Percentiles rank a stretch among this genome's conserved stretches.
Evolutionary conservation across 345 rosid genomes (phyloP).

Genomic region (Iberis pinnata): DNA sequence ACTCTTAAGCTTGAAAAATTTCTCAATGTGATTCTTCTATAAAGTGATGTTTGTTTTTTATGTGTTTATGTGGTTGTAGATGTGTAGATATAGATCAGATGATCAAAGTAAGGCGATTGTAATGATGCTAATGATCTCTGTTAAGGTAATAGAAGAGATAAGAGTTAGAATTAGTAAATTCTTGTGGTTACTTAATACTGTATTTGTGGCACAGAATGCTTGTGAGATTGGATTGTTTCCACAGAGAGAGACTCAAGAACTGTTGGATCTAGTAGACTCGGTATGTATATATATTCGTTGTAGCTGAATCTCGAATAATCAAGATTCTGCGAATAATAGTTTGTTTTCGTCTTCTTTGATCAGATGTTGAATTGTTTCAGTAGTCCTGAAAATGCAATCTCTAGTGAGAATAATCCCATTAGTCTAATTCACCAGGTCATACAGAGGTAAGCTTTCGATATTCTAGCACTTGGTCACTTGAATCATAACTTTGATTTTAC

Average conservation of each 20-base stretch:
- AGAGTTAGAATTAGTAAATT: too few species aligned
- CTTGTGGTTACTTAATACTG: neutral
- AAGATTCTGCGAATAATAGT: slow-evolving; percentile 7
- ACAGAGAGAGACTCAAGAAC: slow-evolving; percentile 48
- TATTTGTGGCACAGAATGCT: slow-evolving; percentile 47
- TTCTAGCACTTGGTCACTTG: too few species aligned
- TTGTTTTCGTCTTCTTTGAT: slow-evolving; percentile 22
- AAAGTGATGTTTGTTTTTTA: neutral
- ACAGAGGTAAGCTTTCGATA: slow-evolving; percentile 38
- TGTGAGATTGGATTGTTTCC: slow-evolving; percentile 76
- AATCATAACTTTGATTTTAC: neutral
- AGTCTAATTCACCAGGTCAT: slow-evolving; percentile 39
- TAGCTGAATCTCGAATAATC: neutral
- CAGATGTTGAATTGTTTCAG: slow-evolving; percentile 57
- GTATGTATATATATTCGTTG: slow-evolving; percentile 34
- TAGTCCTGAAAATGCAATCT: slow-evolving; percentile 32
- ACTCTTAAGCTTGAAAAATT: too few species aligned
- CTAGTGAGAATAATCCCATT: slow-evolving; percentile 23
- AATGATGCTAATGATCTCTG: neutral
- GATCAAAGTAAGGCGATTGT: neutral
- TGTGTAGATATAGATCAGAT: neutral
- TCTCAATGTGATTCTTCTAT: neutral
- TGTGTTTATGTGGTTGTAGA: neutral
- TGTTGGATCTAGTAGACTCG: slow-evolving; percentile 45
- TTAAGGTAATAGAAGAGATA: neutral